Evolutionary conservation across 2,329 filamentous ascomycete species (phyloP).

Genomic region (Bipolaris gigantea): DNA sequence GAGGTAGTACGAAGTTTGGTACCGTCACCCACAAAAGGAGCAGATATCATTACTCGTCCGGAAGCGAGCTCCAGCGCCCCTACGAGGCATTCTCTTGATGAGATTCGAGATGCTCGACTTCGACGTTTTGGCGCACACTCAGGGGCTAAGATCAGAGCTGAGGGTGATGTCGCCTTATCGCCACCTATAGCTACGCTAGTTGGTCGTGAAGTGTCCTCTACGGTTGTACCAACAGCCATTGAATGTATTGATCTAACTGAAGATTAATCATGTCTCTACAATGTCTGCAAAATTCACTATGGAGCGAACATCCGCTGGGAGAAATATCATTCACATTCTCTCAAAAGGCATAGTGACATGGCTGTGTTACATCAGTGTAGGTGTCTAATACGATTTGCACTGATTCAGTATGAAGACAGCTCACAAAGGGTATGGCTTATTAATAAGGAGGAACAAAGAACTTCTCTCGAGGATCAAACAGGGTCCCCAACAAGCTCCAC

Average conservation of each 20-base stretch:
- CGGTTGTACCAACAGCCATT: not conserved
- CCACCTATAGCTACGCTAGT: not conserved
- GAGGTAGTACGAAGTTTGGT: not conserved
- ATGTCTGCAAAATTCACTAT: not conserved
- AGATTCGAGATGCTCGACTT: constrained; percentile 20
- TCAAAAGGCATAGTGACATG: not conserved
- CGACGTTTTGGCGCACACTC: constrained; percentile 9
- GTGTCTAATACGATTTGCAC: not conserved
- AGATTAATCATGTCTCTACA: constrained; percentile 2
- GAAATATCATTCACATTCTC: not conserved
- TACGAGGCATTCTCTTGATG: not conserved
- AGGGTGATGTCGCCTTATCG: not conserved
- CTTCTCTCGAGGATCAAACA: not conserved
- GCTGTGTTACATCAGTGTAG: not conserved
- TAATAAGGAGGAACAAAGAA: not conserved
- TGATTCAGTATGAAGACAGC: not conserved
- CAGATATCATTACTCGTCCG: not conserved
- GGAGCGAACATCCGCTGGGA: not conserved
- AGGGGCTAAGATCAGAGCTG: not conserved
- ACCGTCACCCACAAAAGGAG: not conserved
- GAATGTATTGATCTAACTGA: constrained; percentile 20
- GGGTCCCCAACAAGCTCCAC: not conserved
- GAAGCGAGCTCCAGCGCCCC: not conserved
- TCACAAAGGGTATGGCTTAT: too few species aligned
- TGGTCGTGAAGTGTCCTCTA: not conserved